Percentiles rank a stretch among this genome's conserved stretches.
These are phyloP conservation scores for Lithohypha guttulata DNA, from an alignment of 2,329 filamentous ascomycete species.

Conservation along the genomic window DNA sequence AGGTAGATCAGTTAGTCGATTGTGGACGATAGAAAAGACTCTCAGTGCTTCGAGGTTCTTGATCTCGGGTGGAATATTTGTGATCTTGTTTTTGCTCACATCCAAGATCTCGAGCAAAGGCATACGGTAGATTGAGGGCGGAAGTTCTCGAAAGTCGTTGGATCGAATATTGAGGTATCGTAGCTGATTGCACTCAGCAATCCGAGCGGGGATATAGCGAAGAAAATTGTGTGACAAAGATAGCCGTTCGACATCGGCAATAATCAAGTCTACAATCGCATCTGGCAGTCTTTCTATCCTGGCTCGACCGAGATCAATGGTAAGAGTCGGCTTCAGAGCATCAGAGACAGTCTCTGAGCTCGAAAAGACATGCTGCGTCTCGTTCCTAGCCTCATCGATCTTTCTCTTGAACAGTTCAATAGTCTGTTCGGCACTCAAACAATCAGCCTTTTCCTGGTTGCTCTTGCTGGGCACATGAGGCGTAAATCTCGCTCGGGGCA, in stretches of 20 bases:
- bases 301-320: slow-evolving; percentile 41
- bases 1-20: slow-evolving; percentile 75
- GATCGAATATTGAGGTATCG: slow-evolving; percentile 41
- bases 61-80: slow-evolving; percentile 65
- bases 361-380: slow-evolving; percentile 37
- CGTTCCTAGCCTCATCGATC: slow-evolving; percentile 38
- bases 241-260: slow-evolving; percentile 43
- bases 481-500: background rate
- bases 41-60: slow-evolving; percentile 73
- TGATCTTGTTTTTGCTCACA: slow-evolving; percentile 77
- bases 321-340: slow-evolving; percentile 39
- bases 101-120: slow-evolving; percentile 85
- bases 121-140: slow-evolving; percentile 64
- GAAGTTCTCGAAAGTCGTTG: slow-evolving; percentile 49
- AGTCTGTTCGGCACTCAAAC: slow-evolving; percentile 31
- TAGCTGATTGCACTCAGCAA: slow-evolving; percentile 38
- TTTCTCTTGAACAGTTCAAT: slow-evolving; percentile 35
- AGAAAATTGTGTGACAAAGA: slow-evolving; percentile 43
- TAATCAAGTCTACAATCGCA: slow-evolving; percentile 41
- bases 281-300: slow-evolving; percentile 39
- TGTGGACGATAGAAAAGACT: slow-evolving; percentile 77
- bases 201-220: slow-evolving; percentile 38
- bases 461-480: slow-evolving; percentile 16
- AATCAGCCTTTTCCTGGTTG: slow-evolving; percentile 10
- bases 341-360: slow-evolving; percentile 36